Percentiles rank a stretch among this genome's conserved stretches.
Conservation (phyloP, 2,329 filamentous ascomycete species). For the Fusarium nisikadoi region DNA sequence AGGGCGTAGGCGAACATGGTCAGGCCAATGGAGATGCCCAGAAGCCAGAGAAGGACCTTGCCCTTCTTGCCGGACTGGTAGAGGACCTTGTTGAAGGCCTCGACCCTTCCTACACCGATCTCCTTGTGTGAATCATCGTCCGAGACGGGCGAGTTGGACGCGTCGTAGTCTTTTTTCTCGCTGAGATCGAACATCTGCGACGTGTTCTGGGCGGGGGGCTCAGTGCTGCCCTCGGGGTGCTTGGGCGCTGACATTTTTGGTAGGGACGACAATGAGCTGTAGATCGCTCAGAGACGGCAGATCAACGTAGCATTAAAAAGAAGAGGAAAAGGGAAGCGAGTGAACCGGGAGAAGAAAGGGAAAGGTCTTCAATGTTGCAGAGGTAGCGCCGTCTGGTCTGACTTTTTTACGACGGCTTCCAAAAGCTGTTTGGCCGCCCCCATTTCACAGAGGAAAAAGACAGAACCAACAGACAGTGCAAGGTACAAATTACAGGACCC, state of each 20-base stretch:
- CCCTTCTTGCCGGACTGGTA: constrained; percentile 51
- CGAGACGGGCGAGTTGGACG: constrained; percentile 16
- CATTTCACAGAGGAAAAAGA: not conserved
- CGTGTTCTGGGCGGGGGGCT: not conserved
- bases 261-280: not conserved
- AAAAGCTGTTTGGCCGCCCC: not conserved
- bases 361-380: not conserved
- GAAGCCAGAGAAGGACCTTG: constrained; percentile 50
- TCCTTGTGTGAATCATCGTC: constrained; percentile 19
- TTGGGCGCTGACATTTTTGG: constrained; percentile 17
- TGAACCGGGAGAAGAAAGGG: not conserved
- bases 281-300: not conserved
- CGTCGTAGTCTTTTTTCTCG: constrained; percentile 22
- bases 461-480: constrained; percentile 11
- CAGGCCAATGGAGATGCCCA: constrained; percentile 50
- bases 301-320: constrained; percentile 4
- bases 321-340: not conserved
- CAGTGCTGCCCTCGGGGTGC: not conserved
- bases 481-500: not conserved
- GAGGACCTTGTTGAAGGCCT: constrained; percentile 54
- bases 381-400: constrained; percentile 6
- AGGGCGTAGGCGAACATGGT: constrained; percentile 54
- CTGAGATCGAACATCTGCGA: constrained; percentile 14
- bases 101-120: constrained; percentile 49
- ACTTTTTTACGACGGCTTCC: not conserved